phyloP scores from a whole-genome alignment of 176 grass and related monocot species.

The Typha latifolia region DNA sequence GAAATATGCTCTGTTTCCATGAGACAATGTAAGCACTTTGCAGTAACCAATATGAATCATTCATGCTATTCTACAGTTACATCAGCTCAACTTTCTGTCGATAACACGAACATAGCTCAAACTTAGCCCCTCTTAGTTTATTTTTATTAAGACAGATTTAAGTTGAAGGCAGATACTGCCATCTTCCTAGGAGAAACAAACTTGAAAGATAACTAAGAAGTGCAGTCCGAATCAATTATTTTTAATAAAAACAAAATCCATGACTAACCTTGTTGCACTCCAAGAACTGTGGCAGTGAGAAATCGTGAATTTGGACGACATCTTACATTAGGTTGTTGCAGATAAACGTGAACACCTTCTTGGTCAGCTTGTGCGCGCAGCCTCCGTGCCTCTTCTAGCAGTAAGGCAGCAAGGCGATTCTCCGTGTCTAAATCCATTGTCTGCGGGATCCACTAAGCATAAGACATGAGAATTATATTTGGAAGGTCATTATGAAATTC shows the following conservation, averaged over 20 bases:
- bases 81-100: too few species aligned
- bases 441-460: background rate
- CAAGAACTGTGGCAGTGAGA: constrained; percentile 82
- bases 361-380: constrained; percentile 66
- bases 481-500: too few species aligned
- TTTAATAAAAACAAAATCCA: constrained; percentile 8
- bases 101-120: too few species aligned
- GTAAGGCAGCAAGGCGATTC: constrained; percentile 59
- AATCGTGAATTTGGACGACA: constrained; percentile 82
- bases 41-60: background rate
- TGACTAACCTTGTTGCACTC: constrained; percentile 78
- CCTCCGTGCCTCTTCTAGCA: constrained; percentile 63
- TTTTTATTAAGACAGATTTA: too few species aligned
- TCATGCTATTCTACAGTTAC: background rate
- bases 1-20: background rate
- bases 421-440: constrained; percentile 88
- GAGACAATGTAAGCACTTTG: background rate
- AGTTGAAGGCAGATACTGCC: too few species aligned
- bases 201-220: too few species aligned
- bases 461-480: background rate
- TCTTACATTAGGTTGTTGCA: constrained; percentile 48
- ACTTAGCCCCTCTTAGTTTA: too few species aligned
- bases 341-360: constrained; percentile 74
- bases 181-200: too few species aligned
- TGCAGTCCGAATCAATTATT: background rate